Conservation (phyloP, 208 protist genomes). For the Blastocrithidia nonstop region DNA sequence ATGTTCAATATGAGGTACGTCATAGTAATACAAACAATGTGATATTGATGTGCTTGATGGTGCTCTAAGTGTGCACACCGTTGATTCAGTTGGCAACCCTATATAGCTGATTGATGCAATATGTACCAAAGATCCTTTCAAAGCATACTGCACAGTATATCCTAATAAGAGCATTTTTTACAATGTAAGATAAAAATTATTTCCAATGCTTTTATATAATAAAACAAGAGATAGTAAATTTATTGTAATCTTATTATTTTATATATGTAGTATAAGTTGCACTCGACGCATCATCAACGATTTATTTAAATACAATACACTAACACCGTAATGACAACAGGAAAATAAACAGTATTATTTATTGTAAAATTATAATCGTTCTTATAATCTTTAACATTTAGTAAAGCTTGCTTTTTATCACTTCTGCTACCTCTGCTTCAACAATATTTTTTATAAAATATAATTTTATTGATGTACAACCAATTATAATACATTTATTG, state of each 20-base stretch:
- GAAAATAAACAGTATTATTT: too few species aligned
- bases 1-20: constrained; percentile 56
- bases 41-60: constrained; percentile 16
- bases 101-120: constrained; percentile 34
- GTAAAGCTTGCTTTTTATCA: too few species aligned
- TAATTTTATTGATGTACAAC: too few species aligned
- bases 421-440: too few species aligned
- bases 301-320: background rate
- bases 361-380: too few species aligned
- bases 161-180: constrained; percentile 14
- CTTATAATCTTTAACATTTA: too few species aligned
- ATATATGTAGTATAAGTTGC: constrained; percentile 1
- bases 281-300: background rate
- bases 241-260: background rate
- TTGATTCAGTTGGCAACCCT: constrained; percentile 29
- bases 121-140: constrained; percentile 12
- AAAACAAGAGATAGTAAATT: too few species aligned
- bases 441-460: too few species aligned
- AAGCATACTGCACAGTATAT: constrained; percentile 26
- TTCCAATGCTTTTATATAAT: constrained; percentile 7
- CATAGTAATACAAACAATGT: constrained; percentile 19
- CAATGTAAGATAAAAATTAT: constrained; percentile 1
- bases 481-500: too few species aligned
- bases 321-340: too few species aligned
- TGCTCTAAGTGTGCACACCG: constrained; percentile 28